phyloP scores from a whole-genome alignment of 192 early-diverging fungal species.

The Coemansia sp. region DNA sequence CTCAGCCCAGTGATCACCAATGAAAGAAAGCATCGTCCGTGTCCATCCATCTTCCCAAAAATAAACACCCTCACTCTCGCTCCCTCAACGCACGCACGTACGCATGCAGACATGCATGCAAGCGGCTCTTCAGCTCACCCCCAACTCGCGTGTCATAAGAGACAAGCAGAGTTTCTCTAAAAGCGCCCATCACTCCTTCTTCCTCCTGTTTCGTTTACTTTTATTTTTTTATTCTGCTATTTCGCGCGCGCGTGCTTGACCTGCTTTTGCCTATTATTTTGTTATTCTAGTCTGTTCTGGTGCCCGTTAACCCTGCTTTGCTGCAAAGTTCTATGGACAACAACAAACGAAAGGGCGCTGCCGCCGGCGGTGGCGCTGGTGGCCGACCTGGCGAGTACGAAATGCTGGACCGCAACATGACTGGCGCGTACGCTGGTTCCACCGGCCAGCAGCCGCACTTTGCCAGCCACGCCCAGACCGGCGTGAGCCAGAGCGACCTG shows the following conservation, averaged over 20 bases:
- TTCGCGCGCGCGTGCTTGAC: neutral
- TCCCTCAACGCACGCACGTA: neutral
- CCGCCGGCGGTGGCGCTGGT: constrained; percentile 6
- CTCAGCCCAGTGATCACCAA: constrained; percentile 6
- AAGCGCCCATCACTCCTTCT: neutral
- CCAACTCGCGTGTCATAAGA: constrained; percentile 3
- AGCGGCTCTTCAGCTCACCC: neutral
- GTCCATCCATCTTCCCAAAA: neutral
- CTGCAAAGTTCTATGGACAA: constrained; percentile 32
- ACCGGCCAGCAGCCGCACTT: constrained; percentile 27
- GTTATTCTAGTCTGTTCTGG: neutral
- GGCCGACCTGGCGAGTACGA: constrained; percentile 49
- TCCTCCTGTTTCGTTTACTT: neutral
- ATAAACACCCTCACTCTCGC: neutral
- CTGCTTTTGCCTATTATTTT: neutral
- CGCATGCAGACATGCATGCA: neutral
- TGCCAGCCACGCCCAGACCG: constrained; percentile 14
- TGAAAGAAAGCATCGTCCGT: neutral
- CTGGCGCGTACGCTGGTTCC: constrained; percentile 18
- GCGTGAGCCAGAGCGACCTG: constrained; percentile 52
- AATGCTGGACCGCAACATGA: constrained; percentile 55
- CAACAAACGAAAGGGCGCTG: constrained; percentile 23
- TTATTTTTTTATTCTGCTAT: constrained; percentile 2
- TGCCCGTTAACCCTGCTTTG: neutral
- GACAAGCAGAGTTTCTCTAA: neutral